Percentiles rank a stretch among this genome's conserved stretches.
These are phyloP conservation scores for Fusarium concolor DNA, from an alignment of 2,329 filamentous ascomycete species.

Conservation along the genomic window DNA sequence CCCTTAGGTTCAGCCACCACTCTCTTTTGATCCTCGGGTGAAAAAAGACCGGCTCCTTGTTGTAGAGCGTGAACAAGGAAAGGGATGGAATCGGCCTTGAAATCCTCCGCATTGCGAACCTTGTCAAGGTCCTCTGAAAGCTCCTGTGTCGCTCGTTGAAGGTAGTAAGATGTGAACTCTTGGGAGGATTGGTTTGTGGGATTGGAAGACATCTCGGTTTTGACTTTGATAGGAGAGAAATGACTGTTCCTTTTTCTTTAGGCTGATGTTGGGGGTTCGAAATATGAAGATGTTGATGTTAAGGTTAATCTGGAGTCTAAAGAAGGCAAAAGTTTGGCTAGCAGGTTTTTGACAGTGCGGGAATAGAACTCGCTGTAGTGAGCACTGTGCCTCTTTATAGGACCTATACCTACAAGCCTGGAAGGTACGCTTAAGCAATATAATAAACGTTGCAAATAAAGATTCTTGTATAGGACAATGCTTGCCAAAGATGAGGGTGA, in stretches of 20 bases:
- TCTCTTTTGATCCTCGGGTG: conserved; percentile 53
- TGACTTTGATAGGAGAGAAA: neutral
- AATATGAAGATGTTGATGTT: neutral
- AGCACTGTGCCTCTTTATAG: conserved; percentile 6
- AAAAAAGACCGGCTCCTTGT: conserved; percentile 74
- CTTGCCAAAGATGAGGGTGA: neutral
- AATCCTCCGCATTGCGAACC: conserved; percentile 76
- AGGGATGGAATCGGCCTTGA: conserved; percentile 71
- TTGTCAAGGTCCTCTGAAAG: conserved; percentile 80
- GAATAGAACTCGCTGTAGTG: rapidly evolving
- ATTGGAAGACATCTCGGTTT: conserved; percentile 33
- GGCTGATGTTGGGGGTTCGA: neutral
- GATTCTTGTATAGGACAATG: too few relatives aligned
- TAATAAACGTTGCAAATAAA: too few relatives aligned
- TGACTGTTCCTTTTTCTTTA: neutral
- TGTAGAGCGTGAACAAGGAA: conserved; percentile 75
- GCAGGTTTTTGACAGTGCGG: conserved; percentile 3
- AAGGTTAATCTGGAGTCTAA: neutral
- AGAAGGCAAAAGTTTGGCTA: conserved; percentile 6
- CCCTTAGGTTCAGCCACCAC: conserved; percentile 33
- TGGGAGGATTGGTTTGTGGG: conserved; percentile 32
- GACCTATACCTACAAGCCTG: too few relatives aligned
- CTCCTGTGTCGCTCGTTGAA: conserved; percentile 75
- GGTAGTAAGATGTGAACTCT: conserved; percentile 73
- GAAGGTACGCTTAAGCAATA: too few relatives aligned